Evolutionary conservation across 345 rosid species (phyloP), one percentile per base, ranked within the genome.

Genomic region (Corchorus capsularis): DNA sequence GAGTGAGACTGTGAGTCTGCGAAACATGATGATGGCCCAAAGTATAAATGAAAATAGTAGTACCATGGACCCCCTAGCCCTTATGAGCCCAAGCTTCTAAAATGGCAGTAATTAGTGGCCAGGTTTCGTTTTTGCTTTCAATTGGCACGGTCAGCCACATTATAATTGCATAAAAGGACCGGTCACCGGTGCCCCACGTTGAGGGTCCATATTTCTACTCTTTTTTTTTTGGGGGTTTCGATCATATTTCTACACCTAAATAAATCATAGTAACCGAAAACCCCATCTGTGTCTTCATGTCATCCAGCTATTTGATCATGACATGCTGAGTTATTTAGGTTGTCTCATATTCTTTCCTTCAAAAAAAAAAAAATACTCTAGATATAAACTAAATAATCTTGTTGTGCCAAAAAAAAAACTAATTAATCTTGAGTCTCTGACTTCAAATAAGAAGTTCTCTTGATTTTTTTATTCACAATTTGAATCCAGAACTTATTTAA

Each of bases 271-370:
- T 63, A 27, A 27, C 0, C 27, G 11, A n/a, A 63, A n/a, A n/a
- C 27, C 49, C 69, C 27, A 39, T 37, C 3, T 27, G 39, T 16
- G 8, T 20, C 37, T 67, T 47, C 53, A 67, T 67, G 71, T 22
- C n/a, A 67, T 67, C 66, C 69, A 82, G 75, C 84, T 75, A 69
- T 74, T 63, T 65, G 77, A 78, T 70, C 13, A 34, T 77, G 50
- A 43, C 73, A 1, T 37, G 6, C 55, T 61, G 41, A n/a, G 10
- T 2, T 34, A 63, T 13, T 16, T 39, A 15, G 16, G 68, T 12
- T 63, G 49, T 22, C 35, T 2, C 12, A 57, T 22, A 63, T 63
- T 62, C 19, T 37, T 16, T n/a, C 12, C 15, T 39, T 39, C 41
- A 2, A 39, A 39, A 39, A 2, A 2, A 2, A 39, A 5, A n/a